Base-by-base conservation (phyloP, 768 basidiomycete genomes). In the Hericium coralloides region DNA sequence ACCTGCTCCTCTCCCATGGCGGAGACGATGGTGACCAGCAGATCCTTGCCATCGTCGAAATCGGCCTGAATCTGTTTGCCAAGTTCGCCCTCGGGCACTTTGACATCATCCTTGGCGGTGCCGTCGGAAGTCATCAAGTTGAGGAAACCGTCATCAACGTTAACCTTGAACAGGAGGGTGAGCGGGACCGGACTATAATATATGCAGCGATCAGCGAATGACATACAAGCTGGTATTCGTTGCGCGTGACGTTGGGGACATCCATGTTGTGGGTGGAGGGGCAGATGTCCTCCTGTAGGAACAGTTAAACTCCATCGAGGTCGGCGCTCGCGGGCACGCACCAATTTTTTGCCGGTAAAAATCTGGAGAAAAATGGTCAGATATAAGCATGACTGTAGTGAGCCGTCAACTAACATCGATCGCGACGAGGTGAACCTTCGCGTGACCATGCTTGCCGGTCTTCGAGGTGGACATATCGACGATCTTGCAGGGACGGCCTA, bases 231-330 rank as follows among this genome's bases (percentile, higher is more conserved):
- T 87, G 80, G 81, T 85, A 98, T 84, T 99, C 97, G 59, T 76
- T 79, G 71, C 95, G 90, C 51, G 26, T 60, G 70, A 99, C 93
- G 76, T 97, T 90, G 72, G 95, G 95, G 67, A 97, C 95, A 65
- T 98, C 95, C 92, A 99, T 94, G 80, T 99, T 99, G 83, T 99
- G 97, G 72, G 95, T 99, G 69, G 93, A 95, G 67, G 92, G 92
- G 65, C 71, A 91, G 73, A 93, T 90, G 80, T 92, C 91, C 83
- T 93, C 91, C 89, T 92, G 70, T 74, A 60, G 38, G 39, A 18
- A 43, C 36, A 37, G 37, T 58, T 55, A 31, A 61, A 53, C 18
- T 23, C 26, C 38, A 53, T 15, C 45, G 23, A 41, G 47, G 53
- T 38, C 17, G 25, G 38, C 22, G 43, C 12, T 38, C 26, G 31